Conservation (phyloP, 495 filamentous ascomycete genomes). For the Diplogelasinospora grovesii region DNA sequence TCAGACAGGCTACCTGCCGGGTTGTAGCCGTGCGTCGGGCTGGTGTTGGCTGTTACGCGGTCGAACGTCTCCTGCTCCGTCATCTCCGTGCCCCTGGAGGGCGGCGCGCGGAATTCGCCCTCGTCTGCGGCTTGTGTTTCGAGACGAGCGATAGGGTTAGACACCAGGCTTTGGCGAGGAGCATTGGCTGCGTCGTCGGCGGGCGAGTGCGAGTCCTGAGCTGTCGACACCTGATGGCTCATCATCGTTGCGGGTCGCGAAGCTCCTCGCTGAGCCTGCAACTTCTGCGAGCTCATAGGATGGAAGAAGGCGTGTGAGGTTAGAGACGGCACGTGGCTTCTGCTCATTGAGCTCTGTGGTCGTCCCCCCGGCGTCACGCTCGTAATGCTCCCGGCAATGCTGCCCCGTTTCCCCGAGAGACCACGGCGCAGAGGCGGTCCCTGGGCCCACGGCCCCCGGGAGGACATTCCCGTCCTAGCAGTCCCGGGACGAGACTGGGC, state of each 20-base stretch:
- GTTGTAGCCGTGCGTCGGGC: conserved; percentile 58
- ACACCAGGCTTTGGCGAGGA: conserved; percentile 44
- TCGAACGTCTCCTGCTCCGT: conserved; percentile 60
- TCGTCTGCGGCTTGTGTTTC: conserved; percentile 39
- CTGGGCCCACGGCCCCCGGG: conserved; percentile 44
- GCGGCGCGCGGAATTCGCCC: conserved; percentile 50
- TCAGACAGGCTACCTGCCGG: conserved; percentile 63
- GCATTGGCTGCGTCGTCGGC: conserved; percentile 26
- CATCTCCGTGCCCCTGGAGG: conserved; percentile 72
- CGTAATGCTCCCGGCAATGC: conserved; percentile 36
- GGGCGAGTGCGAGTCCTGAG: conserved; percentile 22
- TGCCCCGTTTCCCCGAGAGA: conserved; percentile 34
- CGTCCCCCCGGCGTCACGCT: conserved; percentile 38
- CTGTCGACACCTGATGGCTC: conserved; percentile 25
- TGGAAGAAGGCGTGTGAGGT: conserved; percentile 88
- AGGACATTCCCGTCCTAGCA: conserved; percentile 43
- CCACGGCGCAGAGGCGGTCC: conserved; percentile 40
- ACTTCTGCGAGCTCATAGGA: conserved; percentile 92
- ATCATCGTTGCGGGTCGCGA: conserved; percentile 31
- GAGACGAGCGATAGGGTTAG: conserved; percentile 33
- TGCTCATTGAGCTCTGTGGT: conserved; percentile 62
- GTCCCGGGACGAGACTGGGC: conserved; percentile 42
- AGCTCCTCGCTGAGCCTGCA: conserved; percentile 80
- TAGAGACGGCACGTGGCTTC: conserved; percentile 83
- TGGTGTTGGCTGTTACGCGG: conserved; percentile 65